Evolutionary conservation across 202 grass and related monocot genomes (phyloP).

Genomic region (Dendrocalamus latiflorus): DNA sequence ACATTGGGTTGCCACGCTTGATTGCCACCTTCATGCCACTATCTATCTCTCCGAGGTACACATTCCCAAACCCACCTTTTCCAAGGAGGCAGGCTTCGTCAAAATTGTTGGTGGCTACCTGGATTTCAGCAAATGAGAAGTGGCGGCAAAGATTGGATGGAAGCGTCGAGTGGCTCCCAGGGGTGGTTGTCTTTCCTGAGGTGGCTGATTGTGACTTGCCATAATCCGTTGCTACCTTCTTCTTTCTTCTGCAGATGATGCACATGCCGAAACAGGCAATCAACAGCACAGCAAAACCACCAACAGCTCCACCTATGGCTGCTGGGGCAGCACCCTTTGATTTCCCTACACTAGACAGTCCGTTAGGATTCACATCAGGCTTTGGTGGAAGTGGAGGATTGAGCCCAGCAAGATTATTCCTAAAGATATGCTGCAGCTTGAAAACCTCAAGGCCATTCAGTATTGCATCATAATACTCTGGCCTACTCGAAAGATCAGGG

Average conservation of each 20-base stretch:
- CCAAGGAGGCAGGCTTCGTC: conserved; percentile 50
- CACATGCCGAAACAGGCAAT: conserved; percentile 25
- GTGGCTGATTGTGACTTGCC: conserved; percentile 17
- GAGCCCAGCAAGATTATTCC: conserved; percentile 46
- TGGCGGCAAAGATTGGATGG: conserved; percentile 62
- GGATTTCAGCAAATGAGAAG: conserved; percentile 60
- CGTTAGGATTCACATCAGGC: not conserved
- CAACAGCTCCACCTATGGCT: conserved; percentile 34
- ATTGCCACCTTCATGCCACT: conserved; percentile 54
- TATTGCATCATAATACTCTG: conserved; percentile 57
- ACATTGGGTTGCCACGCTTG: conserved; percentile 62
- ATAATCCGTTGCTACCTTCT: conserved; percentile 38
- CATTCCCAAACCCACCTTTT: conserved; percentile 66
- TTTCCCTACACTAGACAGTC: not conserved
- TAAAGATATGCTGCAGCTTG: conserved; percentile 24
- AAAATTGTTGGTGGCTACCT: conserved; percentile 50
- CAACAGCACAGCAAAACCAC: conserved; percentile 18
- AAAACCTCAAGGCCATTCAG: conserved; percentile 77
- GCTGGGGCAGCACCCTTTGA: not conserved
- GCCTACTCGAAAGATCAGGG: conserved; percentile 33
- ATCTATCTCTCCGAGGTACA: conserved; percentile 56
- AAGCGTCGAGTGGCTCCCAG: conserved; percentile 45
- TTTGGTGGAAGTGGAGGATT: conserved; percentile 31
- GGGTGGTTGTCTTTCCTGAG: conserved; percentile 28
- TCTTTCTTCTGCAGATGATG: conserved; percentile 32